Percentiles rank a stretch among this genome's conserved stretches.
phyloP scores from a whole-genome alignment of 2,329 filamentous ascomycete species.

The Knufia fluminis region DNA sequence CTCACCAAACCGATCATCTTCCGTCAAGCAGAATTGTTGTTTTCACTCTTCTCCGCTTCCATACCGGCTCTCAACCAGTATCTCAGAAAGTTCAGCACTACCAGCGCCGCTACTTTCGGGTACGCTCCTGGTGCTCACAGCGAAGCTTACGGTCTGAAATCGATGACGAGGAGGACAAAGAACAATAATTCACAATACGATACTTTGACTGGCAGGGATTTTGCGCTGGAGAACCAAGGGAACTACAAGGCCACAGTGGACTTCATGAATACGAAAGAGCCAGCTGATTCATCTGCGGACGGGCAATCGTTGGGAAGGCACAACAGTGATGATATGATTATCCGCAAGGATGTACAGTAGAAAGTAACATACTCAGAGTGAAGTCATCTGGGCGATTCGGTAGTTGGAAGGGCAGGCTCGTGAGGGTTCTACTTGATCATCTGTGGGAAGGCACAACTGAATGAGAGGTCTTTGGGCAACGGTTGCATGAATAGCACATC shows the following conservation, averaged over 20 bases:
- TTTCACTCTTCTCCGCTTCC: slow-evolving; percentile 13
- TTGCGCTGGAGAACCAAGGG: background rate
- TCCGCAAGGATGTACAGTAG: slow-evolving; percentile 15
- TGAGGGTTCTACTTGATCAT: no score
- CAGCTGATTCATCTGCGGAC: slow-evolving; percentile 11
- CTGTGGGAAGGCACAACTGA: no score
- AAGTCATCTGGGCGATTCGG: no score
- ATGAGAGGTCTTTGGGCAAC: no score
- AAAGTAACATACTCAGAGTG: slow-evolving; percentile 6
- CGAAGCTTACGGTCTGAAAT: slow-evolving; percentile 11
- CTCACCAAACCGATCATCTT: slow-evolving; percentile 12
- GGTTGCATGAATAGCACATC: no score
- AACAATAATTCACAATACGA: background rate
- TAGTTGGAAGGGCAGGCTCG: no score
- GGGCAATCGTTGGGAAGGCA: slow-evolving; percentile 12
- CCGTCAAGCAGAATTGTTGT: slow-evolving; percentile 14
- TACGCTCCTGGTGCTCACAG: slow-evolving; percentile 8
- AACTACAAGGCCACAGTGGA: background rate
- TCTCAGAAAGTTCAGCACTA: slow-evolving; percentile 16
- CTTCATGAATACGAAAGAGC: slow-evolving; percentile 8
- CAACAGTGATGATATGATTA: slow-evolving; percentile 15
- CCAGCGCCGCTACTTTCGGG: slow-evolving; percentile 11
- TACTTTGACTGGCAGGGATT: slow-evolving; percentile 1
- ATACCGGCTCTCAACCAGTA: slow-evolving; percentile 15
- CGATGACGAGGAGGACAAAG: background rate